Conservation (phyloP, 345 rosid genomes). For the Firmiana major region DNA sequence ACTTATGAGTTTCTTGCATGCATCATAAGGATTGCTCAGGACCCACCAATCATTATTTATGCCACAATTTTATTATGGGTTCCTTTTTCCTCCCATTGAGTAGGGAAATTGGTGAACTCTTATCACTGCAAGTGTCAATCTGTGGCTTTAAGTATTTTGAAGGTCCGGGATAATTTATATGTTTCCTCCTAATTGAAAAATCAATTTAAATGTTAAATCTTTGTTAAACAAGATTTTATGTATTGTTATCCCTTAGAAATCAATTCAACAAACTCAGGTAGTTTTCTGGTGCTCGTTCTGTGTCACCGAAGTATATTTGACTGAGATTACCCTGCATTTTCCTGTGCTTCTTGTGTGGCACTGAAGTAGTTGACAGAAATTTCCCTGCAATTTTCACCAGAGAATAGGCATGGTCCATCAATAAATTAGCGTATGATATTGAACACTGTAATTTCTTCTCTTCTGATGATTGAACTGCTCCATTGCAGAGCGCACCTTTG, state of each 20-base stretch:
- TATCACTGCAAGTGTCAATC: too few relatives aligned
- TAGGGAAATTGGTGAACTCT: too few relatives aligned
- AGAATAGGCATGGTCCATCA: background rate
- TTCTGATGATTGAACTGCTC: conserved; percentile 6
- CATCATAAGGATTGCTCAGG: too few relatives aligned
- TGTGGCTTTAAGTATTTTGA: background rate
- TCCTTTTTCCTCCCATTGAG: too few relatives aligned
- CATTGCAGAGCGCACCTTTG: conserved; percentile 63
- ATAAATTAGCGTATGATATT: background rate
- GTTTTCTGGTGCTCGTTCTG: background rate
- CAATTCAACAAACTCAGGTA: background rate
- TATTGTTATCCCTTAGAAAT: background rate
- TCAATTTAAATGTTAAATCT: background rate
- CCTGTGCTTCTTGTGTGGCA: background rate
- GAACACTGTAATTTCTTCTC: background rate
- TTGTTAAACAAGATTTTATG: background rate
- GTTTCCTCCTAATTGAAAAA: background rate
- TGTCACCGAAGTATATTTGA: background rate
- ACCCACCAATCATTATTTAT: too few relatives aligned
- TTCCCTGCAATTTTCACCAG: background rate
- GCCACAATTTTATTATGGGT: too few relatives aligned
- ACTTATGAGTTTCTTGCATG: too few relatives aligned
- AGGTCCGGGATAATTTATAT: background rate
- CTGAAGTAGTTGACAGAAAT: background rate
- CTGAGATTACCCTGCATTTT: background rate